These are phyloP conservation scores for Komagataella ulmi DNA, from an alignment of 805 yeast species.

Conservation along the genomic window DNA sequence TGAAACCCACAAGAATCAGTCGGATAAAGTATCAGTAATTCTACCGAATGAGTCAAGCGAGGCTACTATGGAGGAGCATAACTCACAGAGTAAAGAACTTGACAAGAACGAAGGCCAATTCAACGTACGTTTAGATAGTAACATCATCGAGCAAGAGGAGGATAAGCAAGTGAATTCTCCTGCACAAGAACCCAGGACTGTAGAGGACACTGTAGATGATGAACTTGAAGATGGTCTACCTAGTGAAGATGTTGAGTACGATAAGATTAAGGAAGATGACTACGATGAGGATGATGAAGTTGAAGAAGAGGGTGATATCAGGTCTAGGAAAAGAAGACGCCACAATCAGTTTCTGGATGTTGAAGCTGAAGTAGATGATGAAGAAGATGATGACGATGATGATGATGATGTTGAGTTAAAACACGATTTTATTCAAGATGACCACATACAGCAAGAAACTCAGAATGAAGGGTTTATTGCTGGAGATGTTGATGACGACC, in stretches of 20 bases:
- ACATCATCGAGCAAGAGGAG: not conserved
- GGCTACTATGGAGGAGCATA: not conserved
- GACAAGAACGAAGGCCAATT: not conserved
- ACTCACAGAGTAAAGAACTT: not conserved
- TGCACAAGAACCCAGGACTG: not conserved
- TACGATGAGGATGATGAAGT: slow-evolving; percentile 36
- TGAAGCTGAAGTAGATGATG: slow-evolving; percentile 97
- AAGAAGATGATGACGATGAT: slow-evolving; percentile 86
- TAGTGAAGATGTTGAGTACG: slow-evolving; percentile 10
- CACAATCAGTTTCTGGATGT: slow-evolving; percentile 91
- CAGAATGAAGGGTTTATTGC: slow-evolving; percentile 24
- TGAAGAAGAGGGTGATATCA: slow-evolving; percentile 42
- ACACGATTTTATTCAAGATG: slow-evolving; percentile 73
- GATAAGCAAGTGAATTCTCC: not conserved
- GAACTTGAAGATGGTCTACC: not conserved
- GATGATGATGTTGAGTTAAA: slow-evolving; percentile 91
- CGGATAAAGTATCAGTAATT: not conserved
- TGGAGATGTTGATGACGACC: slow-evolving; percentile 40
- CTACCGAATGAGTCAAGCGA: not conserved
- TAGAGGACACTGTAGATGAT: not conserved
- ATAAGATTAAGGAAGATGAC: slow-evolving; percentile 39
- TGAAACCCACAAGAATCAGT: not conserved
- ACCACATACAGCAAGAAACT: slow-evolving; percentile 44
- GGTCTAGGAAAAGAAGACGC: slow-evolving; percentile 32
- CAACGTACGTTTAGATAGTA: not conserved